phyloP scores from a whole-genome alignment of 163 green algal genomes.

The Scenedesmus sp. region DNA sequence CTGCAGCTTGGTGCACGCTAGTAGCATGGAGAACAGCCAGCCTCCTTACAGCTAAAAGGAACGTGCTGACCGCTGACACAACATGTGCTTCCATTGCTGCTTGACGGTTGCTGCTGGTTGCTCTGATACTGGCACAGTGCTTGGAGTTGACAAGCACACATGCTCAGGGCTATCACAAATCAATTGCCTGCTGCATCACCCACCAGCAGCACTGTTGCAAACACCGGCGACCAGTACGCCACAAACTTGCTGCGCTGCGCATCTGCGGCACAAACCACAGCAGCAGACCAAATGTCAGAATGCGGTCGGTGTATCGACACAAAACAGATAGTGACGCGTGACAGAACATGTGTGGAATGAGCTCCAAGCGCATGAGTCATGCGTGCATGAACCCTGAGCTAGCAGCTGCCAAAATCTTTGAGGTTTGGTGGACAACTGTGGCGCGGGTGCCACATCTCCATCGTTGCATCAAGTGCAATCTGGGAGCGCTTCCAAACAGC shows the following conservation, averaged over 20 bases:
- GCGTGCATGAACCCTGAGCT: no score
- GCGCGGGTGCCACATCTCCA: no score
- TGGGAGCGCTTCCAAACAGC: no score
- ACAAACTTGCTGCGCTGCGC: slow-evolving; percentile 35
- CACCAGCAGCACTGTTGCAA: slow-evolving; percentile 43
- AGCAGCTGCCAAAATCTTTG: no score
- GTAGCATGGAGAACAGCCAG: neutral
- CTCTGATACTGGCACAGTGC: no score
- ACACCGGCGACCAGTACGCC: slow-evolving; percentile 27
- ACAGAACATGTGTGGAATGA: no score
- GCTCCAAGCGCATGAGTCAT: no score
- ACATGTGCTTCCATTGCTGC: neutral
- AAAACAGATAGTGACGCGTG: neutral
- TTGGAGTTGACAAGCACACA: no score
- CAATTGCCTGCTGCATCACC: neutral
- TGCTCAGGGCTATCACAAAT: neutral
- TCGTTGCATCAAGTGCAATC: no score
- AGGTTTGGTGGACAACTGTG: no score
- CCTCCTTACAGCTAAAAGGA: neutral
- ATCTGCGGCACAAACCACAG: slow-evolving; percentile 20
- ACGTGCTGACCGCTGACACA: neutral
- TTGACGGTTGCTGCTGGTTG: no score
- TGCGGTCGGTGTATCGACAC: neutral
- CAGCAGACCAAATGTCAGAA: neutral
- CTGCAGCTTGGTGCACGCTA: neutral